Percentiles rank a stretch among this genome's conserved stretches.
These are phyloP conservation scores for Exophiala aquamarina DNA, from an alignment of 2,329 filamentous ascomycete genomes.

Conservation along the genomic window DNA sequence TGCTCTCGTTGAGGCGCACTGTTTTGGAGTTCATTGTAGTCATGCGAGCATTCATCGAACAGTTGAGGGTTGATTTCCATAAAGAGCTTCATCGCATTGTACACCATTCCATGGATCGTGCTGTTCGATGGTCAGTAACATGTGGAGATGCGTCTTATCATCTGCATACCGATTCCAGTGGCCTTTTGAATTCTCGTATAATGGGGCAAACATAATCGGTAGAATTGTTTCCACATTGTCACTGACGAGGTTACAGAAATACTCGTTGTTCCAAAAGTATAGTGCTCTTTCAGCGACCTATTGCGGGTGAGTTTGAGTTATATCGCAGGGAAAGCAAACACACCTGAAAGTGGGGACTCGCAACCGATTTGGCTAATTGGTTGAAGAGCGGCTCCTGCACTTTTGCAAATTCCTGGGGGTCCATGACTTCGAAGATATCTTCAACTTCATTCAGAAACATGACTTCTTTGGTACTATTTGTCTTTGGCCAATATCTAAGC, in stretches of 20 bases:
- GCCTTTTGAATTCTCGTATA: constrained; percentile 98
- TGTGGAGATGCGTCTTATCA: constrained; percentile 5
- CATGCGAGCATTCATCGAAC: constrained; percentile 97
- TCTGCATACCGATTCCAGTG: constrained; percentile 87
- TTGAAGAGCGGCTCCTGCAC: constrained; percentile 97
- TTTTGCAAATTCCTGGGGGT: constrained; percentile 96
- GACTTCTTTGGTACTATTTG: constrained; percentile 99
- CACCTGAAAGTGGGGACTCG: constrained; percentile 94
- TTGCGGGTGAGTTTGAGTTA: constrained; percentile 3
- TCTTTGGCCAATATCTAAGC: constrained; percentile 96
- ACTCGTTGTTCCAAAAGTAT: constrained; percentile 99
- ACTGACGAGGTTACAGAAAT: constrained; percentile 98
- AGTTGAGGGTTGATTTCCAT: constrained; percentile 99
- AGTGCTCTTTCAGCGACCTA: constrained; percentile 90
- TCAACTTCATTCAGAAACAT: constrained; percentile 99
- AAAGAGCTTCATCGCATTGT: constrained; percentile 99
- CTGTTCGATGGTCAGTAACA: constrained; percentile 42
- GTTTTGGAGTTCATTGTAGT: constrained; percentile 96
- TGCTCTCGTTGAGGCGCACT: constrained; percentile 82
- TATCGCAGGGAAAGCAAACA: constrained; percentile 17
- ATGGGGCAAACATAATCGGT: constrained; percentile 97
- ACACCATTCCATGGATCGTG: constrained; percentile 99
- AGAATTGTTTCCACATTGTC: constrained; percentile 98
- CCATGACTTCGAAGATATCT: constrained; percentile 99
- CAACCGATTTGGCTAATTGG: constrained; percentile 94